Percentiles rank a stretch among this genome's conserved stretches.
phyloP scores from a whole-genome alignment of 2,329 filamentous ascomycete species.

The Lachnellula hyalina region DNA sequence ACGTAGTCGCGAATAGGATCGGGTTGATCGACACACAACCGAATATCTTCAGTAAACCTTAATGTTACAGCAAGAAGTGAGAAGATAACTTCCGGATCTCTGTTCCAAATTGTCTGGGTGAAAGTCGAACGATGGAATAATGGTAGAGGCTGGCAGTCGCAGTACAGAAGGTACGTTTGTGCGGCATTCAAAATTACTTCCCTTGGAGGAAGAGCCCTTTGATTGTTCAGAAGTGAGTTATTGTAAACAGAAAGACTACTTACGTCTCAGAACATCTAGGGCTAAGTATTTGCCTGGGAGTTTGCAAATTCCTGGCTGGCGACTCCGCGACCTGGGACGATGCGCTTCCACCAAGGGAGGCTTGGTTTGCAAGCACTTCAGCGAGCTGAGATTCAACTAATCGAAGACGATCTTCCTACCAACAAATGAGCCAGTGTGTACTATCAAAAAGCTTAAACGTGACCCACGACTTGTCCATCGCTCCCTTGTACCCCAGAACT shows the following conservation, averaged over 20 bases:
- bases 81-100: slow-evolving; percentile 34
- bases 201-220: slow-evolving; percentile 33
- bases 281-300: background rate
- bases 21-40: slow-evolving; percentile 20
- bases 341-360: slow-evolving; percentile 7
- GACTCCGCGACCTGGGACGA: slow-evolving; percentile 10
- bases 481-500: background rate
- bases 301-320: slow-evolving; percentile 6
- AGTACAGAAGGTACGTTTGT: slow-evolving; percentile 41
- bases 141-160: slow-evolving; percentile 45
- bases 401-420: slow-evolving; percentile 26
- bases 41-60: slow-evolving; percentile 35
- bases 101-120: slow-evolving; percentile 34
- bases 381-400: slow-evolving; percentile 26
- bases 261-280: slow-evolving; percentile 13
- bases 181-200: slow-evolving; percentile 36
- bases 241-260: background rate
- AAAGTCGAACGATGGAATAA: slow-evolving; percentile 41
- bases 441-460: background rate
- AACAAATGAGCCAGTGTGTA: background rate
- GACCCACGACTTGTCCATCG: slow-evolving; percentile 11
- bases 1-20: slow-evolving; percentile 34
- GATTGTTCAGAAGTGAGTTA: background rate
- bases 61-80: slow-evolving; percentile 37
- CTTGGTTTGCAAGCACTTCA: slow-evolving; percentile 25